Percentiles rank a stretch among this genome's conserved stretches.
phyloP scores from a whole-genome alignment of 1,284 basidiomycete genomes.

The Porphyrellus sp. region DNA sequence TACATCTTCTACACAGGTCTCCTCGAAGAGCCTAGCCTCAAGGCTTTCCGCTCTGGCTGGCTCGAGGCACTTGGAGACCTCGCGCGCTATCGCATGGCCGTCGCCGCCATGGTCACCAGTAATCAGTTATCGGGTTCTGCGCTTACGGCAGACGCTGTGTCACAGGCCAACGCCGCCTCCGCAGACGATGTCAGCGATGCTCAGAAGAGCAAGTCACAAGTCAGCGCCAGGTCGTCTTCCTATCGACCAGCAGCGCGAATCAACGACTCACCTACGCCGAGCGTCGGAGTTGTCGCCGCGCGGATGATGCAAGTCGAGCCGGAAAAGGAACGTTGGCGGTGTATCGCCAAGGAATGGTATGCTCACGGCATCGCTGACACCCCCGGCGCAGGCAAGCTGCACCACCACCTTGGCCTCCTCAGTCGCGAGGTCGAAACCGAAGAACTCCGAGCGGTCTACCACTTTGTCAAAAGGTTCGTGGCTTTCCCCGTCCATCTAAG shows the following conservation, averaged over 20 bases:
- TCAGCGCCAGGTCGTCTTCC: conserved; percentile 44
- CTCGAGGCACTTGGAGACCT: conserved; percentile 95
- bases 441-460: conserved; percentile 86
- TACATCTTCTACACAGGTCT: conserved; percentile 93
- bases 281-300: conserved; percentile 86
- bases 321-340: conserved; percentile 91
- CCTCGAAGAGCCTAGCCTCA: conserved; percentile 77
- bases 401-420: conserved; percentile 92
- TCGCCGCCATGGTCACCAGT: conserved; percentile 68
- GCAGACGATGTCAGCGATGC: conserved; percentile 20
- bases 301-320: conserved; percentile 83
- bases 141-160: conserved; percentile 49
- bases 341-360: conserved; percentile 92
- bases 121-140: conserved; percentile 36
- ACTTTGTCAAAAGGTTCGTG: conserved; percentile 89
- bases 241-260: conserved; percentile 54
- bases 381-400: conserved; percentile 88
- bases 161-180: conserved; percentile 36
- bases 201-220: conserved; percentile 27
- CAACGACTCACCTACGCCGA: conserved; percentile 67
- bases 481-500: background rate
- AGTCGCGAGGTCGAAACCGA: conserved; percentile 79
- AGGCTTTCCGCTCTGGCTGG: conserved; percentile 79
- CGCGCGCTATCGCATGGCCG: conserved; percentile 91
- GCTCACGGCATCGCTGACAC: conserved; percentile 81